Base-by-base conservation (phyloP, 2,329 filamentous ascomycete genomes). In the Xenoacremonium recifei region DNA sequence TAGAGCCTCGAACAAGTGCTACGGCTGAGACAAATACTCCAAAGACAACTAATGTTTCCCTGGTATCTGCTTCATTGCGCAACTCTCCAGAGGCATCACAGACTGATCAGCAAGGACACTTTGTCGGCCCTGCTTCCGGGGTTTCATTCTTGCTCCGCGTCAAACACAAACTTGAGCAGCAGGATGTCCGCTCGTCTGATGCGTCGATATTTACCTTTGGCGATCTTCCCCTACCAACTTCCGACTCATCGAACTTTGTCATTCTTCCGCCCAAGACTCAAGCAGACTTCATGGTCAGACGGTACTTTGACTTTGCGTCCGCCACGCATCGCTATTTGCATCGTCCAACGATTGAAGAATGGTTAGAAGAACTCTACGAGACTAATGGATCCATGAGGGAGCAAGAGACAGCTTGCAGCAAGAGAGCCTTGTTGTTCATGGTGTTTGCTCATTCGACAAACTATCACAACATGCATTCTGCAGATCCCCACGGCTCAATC, bases 301-400 rank as follows among this genome's bases (percentile, higher is more conserved):
- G 73, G 9, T 79, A 79, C 42, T 78, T 79, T 52, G 75, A 77
- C 33, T 75, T 73, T 45, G 74, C 73, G 4, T 71, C 75, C 33
- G 73, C 76, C 2, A 78, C 75, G 0, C 75, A 79, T 47, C 67
- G 75, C 2, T 77, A 77, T 44, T 53, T 79, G 16, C 74, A 78
- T 51, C 63, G 74, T 3, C 69, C 71, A 0, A 72, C 68, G 4
- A 67, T 76, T 4, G 66, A 73, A 44, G 43, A 49, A 10, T 76
- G 72, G 71, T 53, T 70, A 7, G 59, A 65, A 30, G 57, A 69
- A 20, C 63, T 70, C 37, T 61, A 65, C 32, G 55, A 59, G 11
- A 63, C 48, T 2, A 35, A 50, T 19, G 54, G 53, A 3, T 36
- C 39, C 6, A 54, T 54, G 53, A 30, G 35, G 11, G 45, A 44